Base-by-base conservation (phyloP, 768 basidiomycete species). In the Mycena capillaripes region DNA sequence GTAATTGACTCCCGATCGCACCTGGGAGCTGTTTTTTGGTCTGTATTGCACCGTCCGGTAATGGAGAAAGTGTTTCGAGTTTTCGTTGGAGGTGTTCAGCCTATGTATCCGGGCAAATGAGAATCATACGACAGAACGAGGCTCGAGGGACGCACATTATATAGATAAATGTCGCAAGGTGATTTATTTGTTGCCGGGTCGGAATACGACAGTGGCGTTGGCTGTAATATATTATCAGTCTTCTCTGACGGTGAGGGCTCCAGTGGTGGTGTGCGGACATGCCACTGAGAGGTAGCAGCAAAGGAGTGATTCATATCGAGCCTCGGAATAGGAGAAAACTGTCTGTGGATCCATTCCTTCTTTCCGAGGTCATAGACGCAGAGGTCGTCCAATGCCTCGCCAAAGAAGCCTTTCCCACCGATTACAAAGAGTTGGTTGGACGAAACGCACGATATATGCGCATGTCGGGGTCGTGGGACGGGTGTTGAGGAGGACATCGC, bases 341-440 rank as follows among this genome's bases (percentile, higher is more conserved):
- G 65, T 36, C 11, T 58, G 12, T 57, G 46, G 30, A 65, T 66
- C 75, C 75, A 75, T 44, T 59, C 52, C 11, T 52, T 52, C n/a
- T 36, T 63, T 14, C 11, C 66, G 7, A 75, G 69, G 62, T 75
- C 71, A 17, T 60, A 75, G 29, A 75, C 71, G 30, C 68, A 73
- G n/a, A 73, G 30, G 21, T 75, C 75, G 21, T 63, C 32, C 30
- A 72, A 36, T 6, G 2, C 25, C n/a, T 57, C 56, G 19, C 61
- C 71, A 11, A 29, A 48, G 16, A 52, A 58, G 50, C 70, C 75
- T 42, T 57, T 36, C 11, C 75, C 75, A 6, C 75, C 71, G n/a
- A 75, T 56, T 57, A 75, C 48, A 30, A 70, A 59, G 1, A 75
- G 57, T 10, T 53, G 44, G 55, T 73, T 60, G 3, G 19, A 42